Evolutionary conservation across 441 rosid genomes (phyloP), one percentile per base, ranked within the genome.

Genomic region (Brassica balearica): DNA sequence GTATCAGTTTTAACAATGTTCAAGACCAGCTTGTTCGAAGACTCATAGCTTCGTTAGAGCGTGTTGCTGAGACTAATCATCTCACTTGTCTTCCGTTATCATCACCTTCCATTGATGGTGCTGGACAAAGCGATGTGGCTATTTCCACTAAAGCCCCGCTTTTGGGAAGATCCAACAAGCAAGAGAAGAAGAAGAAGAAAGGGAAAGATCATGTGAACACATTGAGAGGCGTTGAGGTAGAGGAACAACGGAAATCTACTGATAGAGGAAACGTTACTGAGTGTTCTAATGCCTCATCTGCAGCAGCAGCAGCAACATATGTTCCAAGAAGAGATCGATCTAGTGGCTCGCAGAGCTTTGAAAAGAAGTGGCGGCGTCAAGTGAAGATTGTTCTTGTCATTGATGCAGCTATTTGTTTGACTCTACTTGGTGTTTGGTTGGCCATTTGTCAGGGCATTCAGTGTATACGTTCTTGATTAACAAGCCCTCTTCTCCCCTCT

Each of bases 351-450:
- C 90, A 86, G 72, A 87, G 69, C 65, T 77, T 86, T 66, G 85
- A 87, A 23, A 89, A 87, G 86, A 92, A 85, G 65, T 92, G 98
- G 94, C 83, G 96, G 77, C 89, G 86, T 56, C 94, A 86, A 77
- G 91, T 94, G 22, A 76, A 84, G 75, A 88, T 89, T 68, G 85
- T 90, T 84, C 93, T 94, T 68, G 91, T 89, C 2, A 80, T 94
- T 51, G 96, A 92, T 85, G 92, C 86, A 11, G 93, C 87, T 74
- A 84, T 94, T 74, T 94, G 97, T 63, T 83, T 85, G 32, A 77
- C 89, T 29, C 77, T 91, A 22, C 84, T 91, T 71, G 80, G 80
- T 70, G 81, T 89, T 77, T 94, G 98, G 97, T 74, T 93, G 78
- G 84, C 76, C 32, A 77, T 93, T 62, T 93, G 95, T 83, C 71